phyloP scores from a whole-genome alignment of 768 basidiomycete species.

The Stropharia rugosoannulata region DNA sequence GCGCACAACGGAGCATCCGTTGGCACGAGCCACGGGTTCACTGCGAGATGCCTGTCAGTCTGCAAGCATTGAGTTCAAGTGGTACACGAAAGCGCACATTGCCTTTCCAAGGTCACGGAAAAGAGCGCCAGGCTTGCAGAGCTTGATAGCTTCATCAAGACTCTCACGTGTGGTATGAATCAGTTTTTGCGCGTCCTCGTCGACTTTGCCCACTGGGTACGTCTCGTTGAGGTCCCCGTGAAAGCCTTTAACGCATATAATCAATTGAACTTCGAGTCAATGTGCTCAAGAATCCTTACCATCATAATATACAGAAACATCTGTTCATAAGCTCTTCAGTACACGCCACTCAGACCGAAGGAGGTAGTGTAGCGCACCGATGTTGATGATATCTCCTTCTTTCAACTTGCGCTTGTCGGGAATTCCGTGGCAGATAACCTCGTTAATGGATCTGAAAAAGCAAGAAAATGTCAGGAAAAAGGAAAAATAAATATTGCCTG shows the following conservation, averaged over 20 bases:
- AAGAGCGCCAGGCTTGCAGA: conserved; percentile 91
- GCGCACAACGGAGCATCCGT: conserved; percentile 88
- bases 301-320: conserved; percentile 77
- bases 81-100: conserved; percentile 56
- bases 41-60: conserved; percentile 32
- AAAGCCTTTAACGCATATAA: conserved; percentile 51
- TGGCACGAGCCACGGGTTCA: conserved; percentile 81
- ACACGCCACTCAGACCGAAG: neutral
- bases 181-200: conserved; percentile 80
- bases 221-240: conserved; percentile 94
- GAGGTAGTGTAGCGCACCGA: conserved; percentile 50
- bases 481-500: neutral
- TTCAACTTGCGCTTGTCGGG: conserved; percentile 81
- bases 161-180: conserved; percentile 81
- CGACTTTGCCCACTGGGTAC: conserved; percentile 85
- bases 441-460: conserved; percentile 76
- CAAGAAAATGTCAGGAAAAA: neutral
- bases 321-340: conserved; percentile 35
- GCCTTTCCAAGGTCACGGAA: conserved; percentile 86
- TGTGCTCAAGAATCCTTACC: conserved; percentile 38
- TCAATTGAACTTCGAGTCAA: conserved; percentile 1
- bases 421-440: conserved; percentile 96
- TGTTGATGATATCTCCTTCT: conserved; percentile 96
- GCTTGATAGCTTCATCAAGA: conserved; percentile 85
- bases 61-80: conserved; percentile 1